Evolutionary conservation across 129 eudicot species (phyloP), one percentile per base, ranked within the genome.

Genomic region (Lonicera japonica): DNA sequence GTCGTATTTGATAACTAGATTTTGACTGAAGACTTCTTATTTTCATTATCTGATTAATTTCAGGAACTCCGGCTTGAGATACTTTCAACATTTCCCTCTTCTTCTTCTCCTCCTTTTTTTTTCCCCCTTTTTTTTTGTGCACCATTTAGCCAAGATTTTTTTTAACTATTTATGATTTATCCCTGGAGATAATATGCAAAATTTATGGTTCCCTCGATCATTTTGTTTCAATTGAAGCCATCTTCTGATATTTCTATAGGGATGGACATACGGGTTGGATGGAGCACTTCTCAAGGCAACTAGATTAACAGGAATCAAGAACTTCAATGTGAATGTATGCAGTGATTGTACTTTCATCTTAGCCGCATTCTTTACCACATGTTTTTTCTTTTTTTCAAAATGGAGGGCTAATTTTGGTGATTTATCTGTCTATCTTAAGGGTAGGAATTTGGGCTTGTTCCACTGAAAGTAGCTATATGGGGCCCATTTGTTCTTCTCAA

Each of bases 261-360:
- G 95, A 51, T 94, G 99, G 96, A 94, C 99, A 4, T 94, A 94
- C 25, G 89, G 95, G 7, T 77, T 85, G 67, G 82, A 83, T 67
- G 99, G 96, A 66, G 34, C 73, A 72, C 99, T 94, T 77, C 36
- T 78, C 12, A 94, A 80, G 77, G 89, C 96, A 61, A 84, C 95
- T 38, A 76, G 86, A 81, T 85, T 85, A 59, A 75, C 95, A 64
- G 99, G 95, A 64, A 79, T 83, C 43, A 75, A 75, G 79, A 92
- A 88, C 76, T 88, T 94, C 83, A 80, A 79, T 70, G 80, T 80
- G 29, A 79, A 83, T 65, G 99, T 94, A 83, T 21, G 75, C 58
- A 34, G 56, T 22, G 52, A 25, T 25, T 23, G 14, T 68, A 16
- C 2, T 46, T n/a, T n/a, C n/a, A n/a, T n/a, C n/a, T n/a, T n/a